A percentile compares a stretch with the other conserved stretches of the same genome.
phyloP scores from a whole-genome alignment of 164 flowering plant genomes.

The Kingdonia uniflora region DNA sequence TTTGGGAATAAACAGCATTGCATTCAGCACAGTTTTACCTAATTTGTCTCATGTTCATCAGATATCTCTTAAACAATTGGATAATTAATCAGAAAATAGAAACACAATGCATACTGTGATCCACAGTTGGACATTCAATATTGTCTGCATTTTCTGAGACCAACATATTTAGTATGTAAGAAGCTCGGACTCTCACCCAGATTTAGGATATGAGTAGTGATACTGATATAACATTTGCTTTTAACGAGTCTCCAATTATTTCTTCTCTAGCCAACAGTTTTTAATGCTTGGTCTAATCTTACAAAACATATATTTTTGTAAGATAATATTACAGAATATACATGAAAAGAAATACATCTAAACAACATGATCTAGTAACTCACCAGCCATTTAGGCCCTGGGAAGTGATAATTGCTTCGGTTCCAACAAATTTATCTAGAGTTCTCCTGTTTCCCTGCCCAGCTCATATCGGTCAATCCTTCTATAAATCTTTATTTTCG shows the following conservation, averaged over 20 bases:
- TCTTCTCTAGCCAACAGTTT: neutral
- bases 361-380: conserved; percentile 14
- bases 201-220: neutral
- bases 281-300: neutral
- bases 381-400: conserved; percentile 98
- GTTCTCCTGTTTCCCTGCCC: conserved; percentile 93
- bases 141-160: neutral
- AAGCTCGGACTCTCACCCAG: neutral
- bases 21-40: neutral
- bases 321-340: neutral
- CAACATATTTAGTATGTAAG: too few species aligned
- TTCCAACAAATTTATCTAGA: conserved; percentile 91
- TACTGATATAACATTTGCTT: too few species aligned
- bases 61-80: too few species aligned
- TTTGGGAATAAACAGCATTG: neutral
- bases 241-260: too few species aligned
- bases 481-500: conserved; percentile 1
- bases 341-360: too few species aligned
- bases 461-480: conserved; percentile 5
- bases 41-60: too few species aligned
- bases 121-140: neutral
- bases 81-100: too few species aligned
- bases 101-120: neutral
- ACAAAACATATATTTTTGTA: neutral
- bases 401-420: conserved; percentile 88